Conservation (phyloP, 768 basidiomycete species). For the Hypsizygus marmoreus region DNA sequence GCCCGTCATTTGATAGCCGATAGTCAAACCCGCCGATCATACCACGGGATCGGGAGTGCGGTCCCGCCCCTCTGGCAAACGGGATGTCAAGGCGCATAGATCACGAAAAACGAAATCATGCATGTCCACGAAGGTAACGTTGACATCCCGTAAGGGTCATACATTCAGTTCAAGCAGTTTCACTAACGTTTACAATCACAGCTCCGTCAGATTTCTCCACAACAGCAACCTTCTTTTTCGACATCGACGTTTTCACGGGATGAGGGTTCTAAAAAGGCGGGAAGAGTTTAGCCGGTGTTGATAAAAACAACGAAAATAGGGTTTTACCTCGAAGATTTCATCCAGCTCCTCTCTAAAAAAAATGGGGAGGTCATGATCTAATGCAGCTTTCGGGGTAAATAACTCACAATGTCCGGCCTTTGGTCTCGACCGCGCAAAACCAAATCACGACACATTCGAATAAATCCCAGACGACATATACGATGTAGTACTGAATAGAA, state of each 20-base stretch:
- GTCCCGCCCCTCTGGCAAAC: no score
- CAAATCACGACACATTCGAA: conserved; percentile 39
- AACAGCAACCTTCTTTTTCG: conserved; percentile 40
- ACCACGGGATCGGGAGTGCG: no score
- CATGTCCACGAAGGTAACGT: not conserved
- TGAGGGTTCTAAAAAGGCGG: conserved; percentile 31
- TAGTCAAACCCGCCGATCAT: no score
- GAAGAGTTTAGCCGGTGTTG: not conserved
- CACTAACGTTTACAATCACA: conserved; percentile 20
- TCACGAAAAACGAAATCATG: not conserved
- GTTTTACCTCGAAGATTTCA: conserved; percentile 39
- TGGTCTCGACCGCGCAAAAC: conserved; percentile 44
- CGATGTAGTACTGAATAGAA: conserved; percentile 32
- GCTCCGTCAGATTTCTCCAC: conserved; percentile 33
- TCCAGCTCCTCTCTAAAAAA: conserved; percentile 39
- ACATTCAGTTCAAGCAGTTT: conserved; percentile 4
- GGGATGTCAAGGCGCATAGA: conserved; percentile 2
- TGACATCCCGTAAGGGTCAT: not conserved
- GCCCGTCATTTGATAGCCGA: no score
- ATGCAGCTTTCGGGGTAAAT: not conserved
- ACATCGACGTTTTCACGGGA: conserved; percentile 42
- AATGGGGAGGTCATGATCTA: not conserved
- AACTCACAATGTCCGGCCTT: conserved; percentile 43
- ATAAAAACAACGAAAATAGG: not conserved
- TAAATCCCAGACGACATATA: conserved; percentile 43